phyloP scores from a whole-genome alignment of 2,329 filamentous ascomycete species.

The Mariannaea sp. region DNA sequence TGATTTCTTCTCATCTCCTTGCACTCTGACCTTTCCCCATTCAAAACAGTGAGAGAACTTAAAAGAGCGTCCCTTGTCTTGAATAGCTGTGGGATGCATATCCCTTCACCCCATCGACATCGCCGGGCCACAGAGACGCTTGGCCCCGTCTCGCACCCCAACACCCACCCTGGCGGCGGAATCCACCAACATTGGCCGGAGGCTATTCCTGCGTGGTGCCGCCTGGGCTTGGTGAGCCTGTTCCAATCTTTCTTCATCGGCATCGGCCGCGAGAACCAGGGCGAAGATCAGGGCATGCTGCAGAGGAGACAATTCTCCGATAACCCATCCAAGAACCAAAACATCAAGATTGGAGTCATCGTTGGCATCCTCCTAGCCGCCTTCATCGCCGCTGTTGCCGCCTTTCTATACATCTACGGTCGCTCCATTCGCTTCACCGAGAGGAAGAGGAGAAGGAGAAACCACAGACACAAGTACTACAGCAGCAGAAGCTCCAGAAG shows the following conservation, averaged over 20 bases:
- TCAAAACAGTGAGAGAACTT: background rate
- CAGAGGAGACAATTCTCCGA: slow-evolving; percentile 36
- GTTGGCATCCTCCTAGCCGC: slow-evolving; percentile 48
- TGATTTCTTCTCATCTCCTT: slow-evolving; percentile 3
- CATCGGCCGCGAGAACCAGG: background rate
- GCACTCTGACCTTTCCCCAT: background rate
- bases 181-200: background rate
- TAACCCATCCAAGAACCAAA: slow-evolving; percentile 40
- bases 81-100: slow-evolving; percentile 39
- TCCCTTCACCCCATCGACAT: slow-evolving; percentile 28
- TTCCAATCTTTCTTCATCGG: slow-evolving; percentile 3
- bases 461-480: slow-evolving; percentile 35
- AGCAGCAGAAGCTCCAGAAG: slow-evolving; percentile 42
- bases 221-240: slow-evolving; percentile 14
- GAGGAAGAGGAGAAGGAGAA: slow-evolving; percentile 34
- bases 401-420: slow-evolving; percentile 49
- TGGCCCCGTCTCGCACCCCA: slow-evolving; percentile 14
- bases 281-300: background rate
- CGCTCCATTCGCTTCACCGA: slow-evolving; percentile 43
- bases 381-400: slow-evolving; percentile 45
- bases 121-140: slow-evolving; percentile 20
- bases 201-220: slow-evolving; percentile 3
- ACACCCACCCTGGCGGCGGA: slow-evolving; percentile 21
- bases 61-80: background rate
- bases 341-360: slow-evolving; percentile 50